phyloP scores from a whole-genome alignment of 2,329 filamentous ascomycete species.

The Botrytis fragariae region DNA sequence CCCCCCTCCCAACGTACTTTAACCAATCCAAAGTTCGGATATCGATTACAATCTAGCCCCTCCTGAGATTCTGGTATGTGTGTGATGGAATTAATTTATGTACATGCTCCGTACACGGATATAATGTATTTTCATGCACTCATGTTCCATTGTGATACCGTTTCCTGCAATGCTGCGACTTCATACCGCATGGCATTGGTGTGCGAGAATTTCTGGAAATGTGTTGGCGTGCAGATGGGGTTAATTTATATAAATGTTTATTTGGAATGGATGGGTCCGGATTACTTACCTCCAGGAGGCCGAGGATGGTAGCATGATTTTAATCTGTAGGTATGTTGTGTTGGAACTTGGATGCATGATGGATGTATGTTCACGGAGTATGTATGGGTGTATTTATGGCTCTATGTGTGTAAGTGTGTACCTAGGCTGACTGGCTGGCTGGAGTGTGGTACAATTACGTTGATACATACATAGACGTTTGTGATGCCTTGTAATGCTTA shows the following conservation, averaged over 20 bases:
- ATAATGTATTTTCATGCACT: background rate
- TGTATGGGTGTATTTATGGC: background rate
- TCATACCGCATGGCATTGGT: background rate
- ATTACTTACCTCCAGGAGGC: no score
- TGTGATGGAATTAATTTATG: no score
- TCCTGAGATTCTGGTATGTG: background rate
- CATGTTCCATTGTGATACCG: conserved; percentile 16
- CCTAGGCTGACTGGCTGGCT: background rate
- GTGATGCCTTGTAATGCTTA: background rate
- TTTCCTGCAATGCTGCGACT: background rate
- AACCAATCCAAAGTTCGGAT: background rate
- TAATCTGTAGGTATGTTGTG: background rate
- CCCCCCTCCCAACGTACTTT: background rate
- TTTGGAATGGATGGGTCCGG: no score
- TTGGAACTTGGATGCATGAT: background rate
- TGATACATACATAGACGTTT: background rate
- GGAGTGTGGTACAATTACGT: background rate
- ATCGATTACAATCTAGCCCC: background rate
- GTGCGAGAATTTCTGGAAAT: background rate
- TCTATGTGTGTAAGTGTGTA: background rate
- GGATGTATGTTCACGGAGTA: background rate
- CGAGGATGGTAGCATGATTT: background rate
- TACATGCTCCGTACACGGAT: background rate
- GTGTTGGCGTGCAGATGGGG: background rate
- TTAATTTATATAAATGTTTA: no score